Evolutionary conservation across 192 early-diverging fungal species (phyloP).

Genomic region (Coemansia sp.): DNA sequence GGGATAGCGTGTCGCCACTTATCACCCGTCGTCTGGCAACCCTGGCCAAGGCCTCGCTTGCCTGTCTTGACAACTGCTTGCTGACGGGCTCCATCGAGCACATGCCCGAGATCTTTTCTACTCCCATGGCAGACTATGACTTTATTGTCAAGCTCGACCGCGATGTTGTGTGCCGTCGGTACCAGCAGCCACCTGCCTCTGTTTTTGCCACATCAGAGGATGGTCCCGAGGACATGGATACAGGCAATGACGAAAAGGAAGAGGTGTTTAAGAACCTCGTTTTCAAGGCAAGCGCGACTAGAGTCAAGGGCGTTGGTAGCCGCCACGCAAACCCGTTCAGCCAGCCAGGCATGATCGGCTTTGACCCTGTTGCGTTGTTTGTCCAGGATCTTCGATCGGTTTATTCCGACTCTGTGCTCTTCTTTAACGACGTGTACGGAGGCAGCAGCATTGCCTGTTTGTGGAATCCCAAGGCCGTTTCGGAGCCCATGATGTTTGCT

Average conservation of each 20-base stretch:
- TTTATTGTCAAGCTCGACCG: slow-evolving; percentile 65
- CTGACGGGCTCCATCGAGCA: slow-evolving; percentile 12
- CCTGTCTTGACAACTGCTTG: slow-evolving; percentile 44
- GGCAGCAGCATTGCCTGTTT: slow-evolving; percentile 37
- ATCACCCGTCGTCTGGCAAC: slow-evolving; percentile 50
- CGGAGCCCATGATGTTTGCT: slow-evolving; percentile 10
- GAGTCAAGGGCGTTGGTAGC: neutral
- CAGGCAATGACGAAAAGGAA: slow-evolving; percentile 11
- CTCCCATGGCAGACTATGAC: slow-evolving; percentile 77
- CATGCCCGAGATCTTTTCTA: slow-evolving; percentile 66
- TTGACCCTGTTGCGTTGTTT: slow-evolving; percentile 72
- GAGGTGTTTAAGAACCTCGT: slow-evolving; percentile 75
- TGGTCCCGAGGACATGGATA: neutral
- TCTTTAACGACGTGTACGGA: slow-evolving; percentile 48
- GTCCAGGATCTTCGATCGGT: slow-evolving; percentile 61
- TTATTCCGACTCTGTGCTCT: slow-evolving; percentile 22
- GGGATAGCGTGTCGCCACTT: slow-evolving; percentile 28
- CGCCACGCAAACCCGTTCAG: slow-evolving; percentile 48
- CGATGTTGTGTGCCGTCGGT: slow-evolving; percentile 55
- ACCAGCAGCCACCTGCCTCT: slow-evolving; percentile 54
- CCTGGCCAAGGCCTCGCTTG: slow-evolving; percentile 65
- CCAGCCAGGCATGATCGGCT: slow-evolving; percentile 61
- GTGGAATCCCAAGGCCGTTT: slow-evolving; percentile 27
- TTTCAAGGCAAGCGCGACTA: neutral
- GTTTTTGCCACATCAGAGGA: slow-evolving; percentile 26